Evolutionary conservation across 257 asterid species (phyloP).

Genomic region (Thymus quinquecostatus): DNA sequence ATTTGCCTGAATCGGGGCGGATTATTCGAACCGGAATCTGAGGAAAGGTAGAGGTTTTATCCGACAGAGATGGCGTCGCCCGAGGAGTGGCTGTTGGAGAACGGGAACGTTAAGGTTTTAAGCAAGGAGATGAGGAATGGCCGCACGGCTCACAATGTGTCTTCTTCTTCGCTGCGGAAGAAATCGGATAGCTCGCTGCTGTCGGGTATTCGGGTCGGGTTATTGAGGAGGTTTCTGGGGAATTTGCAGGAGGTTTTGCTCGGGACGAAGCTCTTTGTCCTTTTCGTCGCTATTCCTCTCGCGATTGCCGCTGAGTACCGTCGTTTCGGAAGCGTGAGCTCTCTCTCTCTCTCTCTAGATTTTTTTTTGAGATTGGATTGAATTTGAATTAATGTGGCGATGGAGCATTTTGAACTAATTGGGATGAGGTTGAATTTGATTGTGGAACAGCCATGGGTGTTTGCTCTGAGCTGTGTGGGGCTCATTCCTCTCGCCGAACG

Average conservation of each 20-base stretch:
- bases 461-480: conserved; percentile 86
- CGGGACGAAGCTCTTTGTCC: conserved; percentile 74
- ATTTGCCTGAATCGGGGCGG: neutral
- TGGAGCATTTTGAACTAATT: neutral
- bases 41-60: neutral
- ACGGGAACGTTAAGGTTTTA: conserved; percentile 51
- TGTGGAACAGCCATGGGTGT: conserved; percentile 74
- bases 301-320: conserved; percentile 59
- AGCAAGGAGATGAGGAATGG: conserved; percentile 59
- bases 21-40: neutral
- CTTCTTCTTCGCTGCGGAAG: conserved; percentile 76
- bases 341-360: neutral
- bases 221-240: conserved; percentile 42
- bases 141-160: conserved; percentile 73
- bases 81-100: conserved; percentile 61
- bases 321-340: conserved; percentile 53
- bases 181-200: conserved; percentile 68
- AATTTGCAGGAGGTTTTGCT: conserved; percentile 77
- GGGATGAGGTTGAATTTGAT: neutral
- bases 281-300: conserved; percentile 78
- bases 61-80: conserved; percentile 41
- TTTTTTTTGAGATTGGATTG: neutral
- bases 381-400: neutral
- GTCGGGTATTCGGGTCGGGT: conserved; percentile 47
- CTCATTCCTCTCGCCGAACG: conserved; percentile 95